A percentile compares a stretch with the other conserved stretches of the same genome.
Conservation (phyloP, 1,139 yeast genomes). For the Blastobotrys petasosporus region DNA sequence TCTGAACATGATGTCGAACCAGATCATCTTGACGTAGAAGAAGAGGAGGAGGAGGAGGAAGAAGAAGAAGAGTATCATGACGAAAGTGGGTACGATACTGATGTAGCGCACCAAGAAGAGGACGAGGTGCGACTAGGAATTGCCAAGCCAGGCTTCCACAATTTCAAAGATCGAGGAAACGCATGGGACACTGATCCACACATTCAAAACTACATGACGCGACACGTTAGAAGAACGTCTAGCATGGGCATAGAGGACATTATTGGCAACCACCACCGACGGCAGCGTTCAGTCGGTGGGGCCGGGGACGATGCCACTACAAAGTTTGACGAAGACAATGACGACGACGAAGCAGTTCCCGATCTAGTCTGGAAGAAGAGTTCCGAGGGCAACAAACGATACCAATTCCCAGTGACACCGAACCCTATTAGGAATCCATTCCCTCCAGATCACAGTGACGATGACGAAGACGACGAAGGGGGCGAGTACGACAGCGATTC, state of each 20-base stretch:
- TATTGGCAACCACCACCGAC: no score
- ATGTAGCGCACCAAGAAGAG: constrained; percentile 2
- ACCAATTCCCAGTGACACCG: constrained; percentile 16
- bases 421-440: constrained; percentile 1
- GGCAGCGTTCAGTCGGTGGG: no score
- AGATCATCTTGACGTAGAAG: constrained; percentile 1
- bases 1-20: neutral
- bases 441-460: neutral
- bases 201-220: constrained; percentile 7
- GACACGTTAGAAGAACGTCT: constrained; percentile 6
- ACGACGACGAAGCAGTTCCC: neutral
- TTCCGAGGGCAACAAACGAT: constrained; percentile 1
- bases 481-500: constrained; percentile 6
- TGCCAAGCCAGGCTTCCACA: constrained; percentile 3
- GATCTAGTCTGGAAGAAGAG: neutral
- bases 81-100: constrained; percentile 3
- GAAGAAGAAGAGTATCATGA: constrained; percentile 2
- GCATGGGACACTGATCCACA: constrained; percentile 13
- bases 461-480: constrained; percentile 3
- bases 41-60: constrained; percentile 1
- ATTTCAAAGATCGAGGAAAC: constrained; percentile 7
- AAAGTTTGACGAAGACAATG: no score
- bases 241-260: no score
- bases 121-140: constrained; percentile 8
- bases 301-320: no score